Base-by-base conservation (phyloP, 768 basidiomycete genomes). In the Erythrobasidium yunnanense region DNA sequence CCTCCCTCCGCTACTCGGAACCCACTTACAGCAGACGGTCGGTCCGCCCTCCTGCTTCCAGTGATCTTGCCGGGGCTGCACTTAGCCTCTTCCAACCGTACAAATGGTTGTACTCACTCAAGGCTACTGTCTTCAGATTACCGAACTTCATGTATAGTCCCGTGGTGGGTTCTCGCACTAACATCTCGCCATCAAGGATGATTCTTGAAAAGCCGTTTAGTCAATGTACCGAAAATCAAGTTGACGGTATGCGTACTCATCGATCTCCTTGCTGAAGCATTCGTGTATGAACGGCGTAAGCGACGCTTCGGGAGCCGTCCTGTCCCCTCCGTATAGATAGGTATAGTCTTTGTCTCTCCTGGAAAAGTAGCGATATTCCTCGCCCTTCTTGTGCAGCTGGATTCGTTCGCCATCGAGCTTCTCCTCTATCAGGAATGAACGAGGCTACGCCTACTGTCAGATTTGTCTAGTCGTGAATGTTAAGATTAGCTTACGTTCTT, bases 351-450 rank as follows among this genome's bases (percentile, higher is more conserved):
- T 57, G 56, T 30, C 72, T 30, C 70, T 88, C 85, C 92, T 82
- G 20, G 95, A 97, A 74, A 86, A 92, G 72, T 93, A 96, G 70
- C 86, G 88, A 73, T 88, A 96, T 73, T 89, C 85, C 66, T 88
- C 87, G 0, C 89, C 90, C 52, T 87, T 81, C 75, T 88, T 96
- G 73, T 99, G 95, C 63, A 99, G 70, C 75, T 97, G 95, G 77
- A 99, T 90, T 33, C 95, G 80, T 75, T 99, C 95, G 1, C 95
- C 95, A 71, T 99, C 95, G 1, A 97, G 81, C 74, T 97, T 99
- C 78, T 99, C 95, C 75, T 99, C 95, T 35, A 99, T 87, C 68
- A 90, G 78, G 73, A 99, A 99, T 46, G 84, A 82, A 5, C 79
- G 75, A 7, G 83, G 83, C 17, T 66, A 46, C 27, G 4, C 13